Evolutionary conservation across 1,284 basidiomycete genomes (phyloP), one percentile per base, ranked within the genome.

Genomic region (Ganoderma lucidum): DNA sequence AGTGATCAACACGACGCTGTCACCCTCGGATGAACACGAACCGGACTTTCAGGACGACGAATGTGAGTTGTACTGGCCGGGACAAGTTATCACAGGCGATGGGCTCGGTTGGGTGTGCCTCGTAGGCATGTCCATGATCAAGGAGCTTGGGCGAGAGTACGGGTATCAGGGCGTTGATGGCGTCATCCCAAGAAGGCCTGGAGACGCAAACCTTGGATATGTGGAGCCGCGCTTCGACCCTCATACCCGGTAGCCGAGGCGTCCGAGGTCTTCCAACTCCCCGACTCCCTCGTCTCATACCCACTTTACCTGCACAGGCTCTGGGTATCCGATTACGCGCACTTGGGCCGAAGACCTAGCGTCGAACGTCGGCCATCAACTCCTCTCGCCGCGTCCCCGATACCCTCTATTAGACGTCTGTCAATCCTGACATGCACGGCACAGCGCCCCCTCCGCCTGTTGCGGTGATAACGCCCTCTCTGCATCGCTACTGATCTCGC

Each of bases 31-130:
- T 73, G 92, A 94, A 78, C 85, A 89, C 67, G 91, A 93, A 73
- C 90, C 91, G 9, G 92, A 93, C 71, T 88, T 93, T 68, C 92
- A 93, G 76, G 92, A 94, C 73, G 89, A 91, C 72, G 92, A 93
- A 77, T 91, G 92, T 70, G 93, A 93, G 75, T 83, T 94, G 19
- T 92, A 88, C 77, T 94, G 92, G 93, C 93, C 92, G 0, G 87
- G 88, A 45, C 88, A 92, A 74, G 83, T 86, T 56, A 81, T 88
- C 62, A 90, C 86, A 39, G 91, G 91, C 62, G 90, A 92, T 77
- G 92, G 92, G 62, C 82, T 94, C 39, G 92, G 89, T 19, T 94
- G 92, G 92, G 87, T 93, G 17, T 93, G 91, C 78, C 81, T 90
- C 53, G 88, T 94, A 86, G 92, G 91, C 72, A 91, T 90, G 77